phyloP scores from a whole-genome alignment of 192 early-diverging fungal genomes.

The Glomus cerebriforme region DNA sequence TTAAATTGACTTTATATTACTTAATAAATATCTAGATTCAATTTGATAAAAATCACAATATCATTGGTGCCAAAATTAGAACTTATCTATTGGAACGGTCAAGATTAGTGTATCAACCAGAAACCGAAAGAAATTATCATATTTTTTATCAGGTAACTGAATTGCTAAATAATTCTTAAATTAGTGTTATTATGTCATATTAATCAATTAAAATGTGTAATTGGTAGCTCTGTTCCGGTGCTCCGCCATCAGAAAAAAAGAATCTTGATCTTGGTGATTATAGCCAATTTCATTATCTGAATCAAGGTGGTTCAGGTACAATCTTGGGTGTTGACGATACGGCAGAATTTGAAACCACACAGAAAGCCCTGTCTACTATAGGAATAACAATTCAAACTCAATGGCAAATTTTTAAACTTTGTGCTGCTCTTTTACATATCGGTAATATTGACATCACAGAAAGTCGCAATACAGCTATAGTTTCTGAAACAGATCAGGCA shows the following conservation, averaged over 20 bases:
- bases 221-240: constrained; percentile 79
- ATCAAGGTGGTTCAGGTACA: constrained; percentile 80
- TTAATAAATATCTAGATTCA: constrained; percentile 78
- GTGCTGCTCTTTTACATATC: constrained; percentile 91
- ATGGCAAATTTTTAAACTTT: constrained; percentile 87
- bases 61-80: constrained; percentile 92
- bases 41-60: constrained; percentile 81
- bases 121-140: constrained; percentile 96
- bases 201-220: not conserved
- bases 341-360: constrained; percentile 87
- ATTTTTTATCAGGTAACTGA: constrained; percentile 90
- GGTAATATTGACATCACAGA: constrained; percentile 91
- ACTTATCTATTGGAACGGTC: constrained; percentile 97
- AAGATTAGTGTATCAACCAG: constrained; percentile 92
- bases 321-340: constrained; percentile 91
- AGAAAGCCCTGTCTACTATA: constrained; percentile 80
- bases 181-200: not conserved
- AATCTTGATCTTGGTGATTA: constrained; percentile 79
- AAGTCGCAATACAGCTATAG: constrained; percentile 61
- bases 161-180: not conserved
- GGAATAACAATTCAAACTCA: constrained; percentile 83
- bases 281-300: constrained; percentile 82
- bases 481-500: constrained; percentile 79
- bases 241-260: constrained; percentile 78
- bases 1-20: not conserved